Percentiles rank a stretch among this genome's conserved stretches.
These are phyloP conservation scores for Fusarium transvaalense DNA, from an alignment of 2,329 filamentous ascomycete genomes.

Conservation along the genomic window DNA sequence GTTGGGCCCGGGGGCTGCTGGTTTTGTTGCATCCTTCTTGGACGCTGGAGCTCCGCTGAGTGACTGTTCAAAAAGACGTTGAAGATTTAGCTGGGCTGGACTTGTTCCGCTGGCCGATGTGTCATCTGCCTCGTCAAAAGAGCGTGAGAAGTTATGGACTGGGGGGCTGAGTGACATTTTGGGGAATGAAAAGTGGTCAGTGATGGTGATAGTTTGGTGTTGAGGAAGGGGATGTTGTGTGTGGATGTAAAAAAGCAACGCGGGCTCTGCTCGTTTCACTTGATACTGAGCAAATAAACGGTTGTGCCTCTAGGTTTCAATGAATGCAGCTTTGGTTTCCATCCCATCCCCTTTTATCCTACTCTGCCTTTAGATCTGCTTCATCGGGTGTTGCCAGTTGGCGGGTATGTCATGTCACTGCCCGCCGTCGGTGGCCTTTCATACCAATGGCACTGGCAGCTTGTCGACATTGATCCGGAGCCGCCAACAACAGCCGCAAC, in stretches of 20 bases:
- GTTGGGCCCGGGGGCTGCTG: constrained; percentile 56
- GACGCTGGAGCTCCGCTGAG: constrained; percentile 63
- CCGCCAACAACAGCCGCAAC: not conserved
- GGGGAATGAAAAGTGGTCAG: not conserved
- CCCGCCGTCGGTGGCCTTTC: constrained; percentile 23
- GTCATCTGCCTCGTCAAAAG: constrained; percentile 45
- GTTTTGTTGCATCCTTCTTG: constrained; percentile 62
- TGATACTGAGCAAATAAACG: constrained; percentile 22
- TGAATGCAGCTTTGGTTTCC: not conserved
- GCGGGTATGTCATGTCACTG: constrained; percentile 28
- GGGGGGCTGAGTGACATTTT: constrained; percentile 54
- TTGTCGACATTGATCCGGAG: not conserved
- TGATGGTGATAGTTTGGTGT: constrained; percentile 18
- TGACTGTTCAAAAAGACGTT: constrained; percentile 73
- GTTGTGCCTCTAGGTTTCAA: not conserved
- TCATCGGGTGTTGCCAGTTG: constrained; percentile 27
- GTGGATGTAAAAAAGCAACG: not conserved
- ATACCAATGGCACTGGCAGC: constrained; percentile 16
- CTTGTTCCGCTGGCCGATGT: constrained; percentile 59
- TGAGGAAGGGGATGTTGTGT: constrained; percentile 1
- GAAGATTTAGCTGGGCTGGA: constrained; percentile 73
- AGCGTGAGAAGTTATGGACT: constrained; percentile 44
- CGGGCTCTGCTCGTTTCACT: constrained; percentile 38
- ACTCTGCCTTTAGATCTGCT: not conserved
- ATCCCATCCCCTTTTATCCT: constrained; percentile 6